Evolutionary conservation across 1,139 yeast genomes (phyloP).

Genomic region (Saccharomycopsis crataegensis): DNA sequence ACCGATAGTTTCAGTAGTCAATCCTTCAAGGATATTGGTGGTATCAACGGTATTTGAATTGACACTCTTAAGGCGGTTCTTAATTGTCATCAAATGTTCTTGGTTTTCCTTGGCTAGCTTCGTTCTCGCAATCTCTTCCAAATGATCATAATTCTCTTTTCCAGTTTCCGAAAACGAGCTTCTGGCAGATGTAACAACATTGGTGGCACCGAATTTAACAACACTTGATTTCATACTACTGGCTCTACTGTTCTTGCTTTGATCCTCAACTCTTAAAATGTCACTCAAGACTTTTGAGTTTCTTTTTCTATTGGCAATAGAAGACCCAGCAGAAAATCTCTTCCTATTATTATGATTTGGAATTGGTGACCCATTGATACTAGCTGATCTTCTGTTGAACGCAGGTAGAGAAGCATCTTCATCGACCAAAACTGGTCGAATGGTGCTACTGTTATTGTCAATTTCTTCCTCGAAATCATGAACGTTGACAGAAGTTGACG

Average conservation of each 20-base stretch:
- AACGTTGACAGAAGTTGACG: not conserved
- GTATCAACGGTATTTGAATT: not conserved
- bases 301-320: not conserved
- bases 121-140: conserved; percentile 17
- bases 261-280: not conserved
- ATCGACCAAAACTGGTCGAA: conserved; percentile 6
- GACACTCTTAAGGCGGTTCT: not conserved
- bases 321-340: not conserved
- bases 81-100: conserved; percentile 9
- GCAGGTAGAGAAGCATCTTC: not conserved
- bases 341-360: not conserved
- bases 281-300: not conserved
- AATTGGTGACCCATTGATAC: conserved; percentile 5
- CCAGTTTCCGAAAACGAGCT: conserved; percentile 5
- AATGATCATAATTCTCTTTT: conserved; percentile 16
- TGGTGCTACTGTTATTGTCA: conserved; percentile 10
- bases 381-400: not conserved
- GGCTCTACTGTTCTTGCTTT: not conserved
- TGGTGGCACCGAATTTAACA: not conserved
- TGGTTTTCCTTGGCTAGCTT: conserved; percentile 17
- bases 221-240: not conserved
- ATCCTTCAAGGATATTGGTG: not conserved
- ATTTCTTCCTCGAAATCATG: not conserved
- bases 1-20: not conserved
- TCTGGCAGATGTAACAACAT: not conserved